Evolutionary conservation across 1,284 basidiomycete species (phyloP).

Genomic region (Apiotrichum mycotoxinovorans): DNA sequence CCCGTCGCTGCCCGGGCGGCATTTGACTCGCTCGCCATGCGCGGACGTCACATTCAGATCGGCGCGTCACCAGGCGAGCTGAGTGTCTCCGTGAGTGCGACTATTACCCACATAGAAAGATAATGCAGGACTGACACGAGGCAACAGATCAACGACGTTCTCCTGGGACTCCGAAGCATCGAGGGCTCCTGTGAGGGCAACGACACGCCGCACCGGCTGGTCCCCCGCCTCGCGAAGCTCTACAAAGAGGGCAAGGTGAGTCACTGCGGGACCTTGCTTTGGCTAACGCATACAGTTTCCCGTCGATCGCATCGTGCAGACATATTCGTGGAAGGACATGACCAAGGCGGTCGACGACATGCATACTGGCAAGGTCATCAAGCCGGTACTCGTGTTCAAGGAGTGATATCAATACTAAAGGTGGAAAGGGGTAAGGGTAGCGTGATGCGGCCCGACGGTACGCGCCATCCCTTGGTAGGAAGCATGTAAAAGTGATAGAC

Average conservation of each 20-base stretch:
- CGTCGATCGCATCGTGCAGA: neutral
- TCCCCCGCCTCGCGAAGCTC: neutral
- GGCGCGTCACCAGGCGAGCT: neutral
- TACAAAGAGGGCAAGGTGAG: neutral
- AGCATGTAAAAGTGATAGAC: no score
- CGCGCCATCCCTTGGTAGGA: no score
- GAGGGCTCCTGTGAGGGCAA: neutral
- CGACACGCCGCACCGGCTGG: neutral
- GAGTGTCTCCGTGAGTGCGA: neutral
- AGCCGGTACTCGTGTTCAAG: neutral
- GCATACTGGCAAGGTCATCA: constrained; percentile 1
- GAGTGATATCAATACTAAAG: no score
- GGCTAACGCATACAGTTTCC: neutral
- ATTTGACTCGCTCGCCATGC: neutral
- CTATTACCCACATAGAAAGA: neutral
- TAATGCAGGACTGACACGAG: neutral
- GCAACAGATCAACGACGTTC: neutral
- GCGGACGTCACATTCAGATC: constrained; percentile 1
- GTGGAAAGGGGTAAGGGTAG: no score
- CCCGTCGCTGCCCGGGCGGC: neutral
- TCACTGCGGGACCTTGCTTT: no score
- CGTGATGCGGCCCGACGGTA: no score
- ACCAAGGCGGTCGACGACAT: neutral
- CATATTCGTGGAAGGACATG: neutral
- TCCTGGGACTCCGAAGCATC: neutral